Evolutionary conservation across 192 early-diverging fungal species (phyloP), one percentile per base, ranked within the genome.

Genomic region (Podila verticillata): DNA sequence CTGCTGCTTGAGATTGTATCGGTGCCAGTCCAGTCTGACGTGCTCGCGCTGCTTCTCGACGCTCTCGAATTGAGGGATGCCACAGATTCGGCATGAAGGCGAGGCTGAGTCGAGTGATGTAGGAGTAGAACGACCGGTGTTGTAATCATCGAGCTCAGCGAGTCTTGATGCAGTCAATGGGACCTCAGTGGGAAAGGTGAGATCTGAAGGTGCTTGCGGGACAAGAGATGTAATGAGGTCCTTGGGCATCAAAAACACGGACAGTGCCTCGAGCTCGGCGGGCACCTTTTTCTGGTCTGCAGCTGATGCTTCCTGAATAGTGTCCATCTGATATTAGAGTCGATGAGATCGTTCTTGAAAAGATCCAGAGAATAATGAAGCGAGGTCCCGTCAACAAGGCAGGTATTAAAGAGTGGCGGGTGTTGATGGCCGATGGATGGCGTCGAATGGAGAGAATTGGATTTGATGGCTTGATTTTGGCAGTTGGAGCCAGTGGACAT

Each of bases 1-100:
- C 30, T 81, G 71, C 8, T 86, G 84, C 61, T 89, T 89, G 32
- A 89, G 79, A 60, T 90, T 90, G 59, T 86, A 89, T 12, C 87
- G 70, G 66, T 90, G 89, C 88, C 87, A 90, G 48, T 88, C 87
- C 0, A 81, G 67, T 6, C 70, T 83, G 36, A 82, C 89, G 39
- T 90, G 89, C 30, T 70, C 61, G 48, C 89, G 63, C 29, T 87
- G 85, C 34, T 84, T 80, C 17, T 80, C 71, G 3, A 84, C 81
- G 19, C 57, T 70, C 7, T 66, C 70, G 24, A 73, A 67, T 28
- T 81, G 77, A 3, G 58, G 22, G 15, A 82, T 74, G 6, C 86
- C 84, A 73, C 87, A 89, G 22, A 84, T 69, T 17, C 69, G 68
- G 47, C 87, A 89, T 20, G 83, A 81, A 20, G 83, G 68, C 7